Conservation (phyloP, 805 yeast species). For the Candida sakaeoensis region DNA sequence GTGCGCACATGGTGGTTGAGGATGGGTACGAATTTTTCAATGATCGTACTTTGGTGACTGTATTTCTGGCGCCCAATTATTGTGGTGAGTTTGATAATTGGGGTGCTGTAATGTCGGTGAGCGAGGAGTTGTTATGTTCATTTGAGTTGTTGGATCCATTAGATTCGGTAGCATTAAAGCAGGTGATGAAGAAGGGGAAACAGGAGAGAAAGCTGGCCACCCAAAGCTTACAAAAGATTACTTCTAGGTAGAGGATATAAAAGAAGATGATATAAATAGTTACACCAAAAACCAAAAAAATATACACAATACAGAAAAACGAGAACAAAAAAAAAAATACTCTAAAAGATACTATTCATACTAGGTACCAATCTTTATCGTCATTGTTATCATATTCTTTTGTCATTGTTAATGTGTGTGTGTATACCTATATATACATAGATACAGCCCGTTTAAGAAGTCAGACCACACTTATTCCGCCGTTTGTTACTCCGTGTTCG, state of each 20-base stretch:
- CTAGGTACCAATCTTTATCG: too few relatives aligned
- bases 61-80: conserved; percentile 80
- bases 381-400: too few relatives aligned
- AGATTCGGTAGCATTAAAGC: conserved; percentile 89
- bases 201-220: conserved; percentile 71
- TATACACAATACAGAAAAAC: too few relatives aligned
- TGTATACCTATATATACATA: not conserved
- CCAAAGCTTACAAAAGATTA: conserved; percentile 12
- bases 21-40: conserved; percentile 85
- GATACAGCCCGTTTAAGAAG: too few relatives aligned
- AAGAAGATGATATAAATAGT: too few relatives aligned
- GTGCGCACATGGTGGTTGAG: conserved; percentile 90
- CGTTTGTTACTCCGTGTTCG: not conserved
- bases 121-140: conserved; percentile 87
- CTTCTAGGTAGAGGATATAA: conserved; percentile 1
- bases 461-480: too few relatives aligned
- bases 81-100: conserved; percentile 79
- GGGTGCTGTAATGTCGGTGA: conserved; percentile 96
- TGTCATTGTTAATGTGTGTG: too few relatives aligned
- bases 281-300: too few relatives aligned
- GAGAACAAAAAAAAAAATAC: not conserved
- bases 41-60: conserved; percentile 70
- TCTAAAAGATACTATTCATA: not conserved
- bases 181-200: conserved; percentile 90
- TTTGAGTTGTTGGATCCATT: conserved; percentile 92